Evolutionary conservation across 1,139 yeast genomes (phyloP).

Genomic region (Hansenula anomala): DNA sequence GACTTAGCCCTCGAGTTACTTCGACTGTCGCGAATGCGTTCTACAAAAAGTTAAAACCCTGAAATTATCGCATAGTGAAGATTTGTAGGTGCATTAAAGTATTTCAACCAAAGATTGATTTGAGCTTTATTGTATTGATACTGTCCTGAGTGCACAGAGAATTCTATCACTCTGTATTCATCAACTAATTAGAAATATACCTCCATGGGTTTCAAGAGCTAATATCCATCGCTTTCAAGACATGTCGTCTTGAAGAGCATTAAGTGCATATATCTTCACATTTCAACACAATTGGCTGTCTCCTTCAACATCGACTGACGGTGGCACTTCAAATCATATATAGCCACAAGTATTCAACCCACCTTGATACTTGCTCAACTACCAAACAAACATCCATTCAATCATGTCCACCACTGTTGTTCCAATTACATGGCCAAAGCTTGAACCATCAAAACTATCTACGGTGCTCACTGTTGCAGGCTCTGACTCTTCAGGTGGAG

Average conservation of each 20-base stretch:
- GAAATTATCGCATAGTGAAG: not conserved
- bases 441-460: constrained; percentile 10
- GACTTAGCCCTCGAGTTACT: not conserved
- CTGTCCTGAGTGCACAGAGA: too few relatives aligned
- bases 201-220: too few relatives aligned
- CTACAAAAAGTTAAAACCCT: not conserved
- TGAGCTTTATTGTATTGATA: too few relatives aligned
- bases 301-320: too few relatives aligned
- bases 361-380: too few relatives aligned
- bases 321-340: too few relatives aligned
- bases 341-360: too few relatives aligned
- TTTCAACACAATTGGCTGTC: too few relatives aligned
- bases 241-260: not conserved
- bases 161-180: too few relatives aligned
- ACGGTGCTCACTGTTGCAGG: constrained; percentile 70
- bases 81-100: constrained; percentile 1
- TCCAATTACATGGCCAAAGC: not conserved
- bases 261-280: constrained; percentile 2
- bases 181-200: too few relatives aligned
- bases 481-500: constrained; percentile 90
- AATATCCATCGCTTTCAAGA: too few relatives aligned
- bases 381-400: too few relatives aligned
- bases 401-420: not conserved
- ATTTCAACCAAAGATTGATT: not conserved
- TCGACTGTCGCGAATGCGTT: not conserved